These are phyloP conservation scores for Botrytis medusae DNA, from an alignment of 2,329 filamentous ascomycete genomes.

Conservation along the genomic window DNA sequence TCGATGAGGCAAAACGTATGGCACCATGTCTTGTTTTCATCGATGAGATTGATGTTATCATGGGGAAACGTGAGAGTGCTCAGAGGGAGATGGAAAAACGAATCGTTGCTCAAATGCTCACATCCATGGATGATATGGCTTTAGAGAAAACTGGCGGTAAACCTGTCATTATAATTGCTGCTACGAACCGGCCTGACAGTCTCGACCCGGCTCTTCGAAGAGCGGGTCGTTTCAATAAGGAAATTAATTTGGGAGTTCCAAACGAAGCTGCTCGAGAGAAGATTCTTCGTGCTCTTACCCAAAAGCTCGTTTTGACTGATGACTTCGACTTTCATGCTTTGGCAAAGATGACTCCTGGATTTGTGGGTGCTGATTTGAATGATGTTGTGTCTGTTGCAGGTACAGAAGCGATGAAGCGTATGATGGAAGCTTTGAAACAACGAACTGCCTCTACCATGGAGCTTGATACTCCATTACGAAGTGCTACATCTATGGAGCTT, in stretches of 20 bases:
- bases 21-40: slow-evolving; percentile 91
- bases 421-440: slow-evolving; percentile 40
- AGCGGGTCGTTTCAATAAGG: slow-evolving; percentile 76
- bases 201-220: slow-evolving; percentile 76
- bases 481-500: slow-evolving; percentile 38
- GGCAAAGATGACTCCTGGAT: slow-evolving; percentile 85
- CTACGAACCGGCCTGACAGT: slow-evolving; percentile 84
- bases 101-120: slow-evolving; percentile 78
- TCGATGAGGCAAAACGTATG: slow-evolving; percentile 81
- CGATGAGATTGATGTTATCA: slow-evolving; percentile 88
- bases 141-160: slow-evolving; percentile 71
- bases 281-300: slow-evolving; percentile 73
- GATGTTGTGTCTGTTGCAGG: slow-evolving; percentile 51
- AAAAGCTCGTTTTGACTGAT: slow-evolving; percentile 60
- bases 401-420: slow-evolving; percentile 42
- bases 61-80: slow-evolving; percentile 78
- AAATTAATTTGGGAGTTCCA: slow-evolving; percentile 85
- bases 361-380: slow-evolving; percentile 86
- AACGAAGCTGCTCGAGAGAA: slow-evolving; percentile 73
- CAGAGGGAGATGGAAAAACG: slow-evolving; percentile 88
- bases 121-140: slow-evolving; percentile 81
- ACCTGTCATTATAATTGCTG: slow-evolving; percentile 85
- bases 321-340: slow-evolving; percentile 73
- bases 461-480: slow-evolving; percentile 32
- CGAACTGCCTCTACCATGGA: slow-evolving; percentile 38